Base-by-base conservation (phyloP, 1,284 basidiomycete genomes). In the Trichosporon ovoides region DNA sequence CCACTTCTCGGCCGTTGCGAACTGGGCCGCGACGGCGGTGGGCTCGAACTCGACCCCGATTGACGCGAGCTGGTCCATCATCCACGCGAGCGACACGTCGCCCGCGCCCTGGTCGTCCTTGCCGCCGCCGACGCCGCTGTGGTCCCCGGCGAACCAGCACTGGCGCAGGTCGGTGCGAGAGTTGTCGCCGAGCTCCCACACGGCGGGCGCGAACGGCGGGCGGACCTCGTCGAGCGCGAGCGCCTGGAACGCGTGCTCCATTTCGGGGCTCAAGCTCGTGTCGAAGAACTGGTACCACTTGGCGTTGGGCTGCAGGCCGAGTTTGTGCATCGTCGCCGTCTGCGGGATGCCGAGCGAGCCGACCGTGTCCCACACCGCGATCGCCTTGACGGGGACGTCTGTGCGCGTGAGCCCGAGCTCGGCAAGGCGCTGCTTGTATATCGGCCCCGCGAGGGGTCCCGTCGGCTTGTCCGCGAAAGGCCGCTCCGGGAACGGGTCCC, bases 161-260 rank as follows among this genome's bases (percentile, higher is more conserved):
- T 51, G 49, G 33, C 49, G 49, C 49, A 51, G 19, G 33, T 51
- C 49, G 13, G 49, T 51, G n/a, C 35, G 34, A 68, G 66, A 6
- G 61, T 57, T 19, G 67, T 71, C 54, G 68, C 74, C 67, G 59
- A 67, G 20, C 65, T 76, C 18, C 72, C 73, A 19, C 60, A 68
- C 20, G 69, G 73, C 20, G 68, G 73, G 49, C 20, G 49, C 49
- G 33, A 51, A 51, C 3, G 49, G 49, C 1, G 49, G 33, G 12
- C 49, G 35, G 9, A 52, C 55, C 31, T 38, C 49, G 31, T 51
- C 55, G 10, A 52, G 35, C 24, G 46, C 33, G 28, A 56, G 38
- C 10, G 38, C 31, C 55, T 56, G 55, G 13, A 56, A 46, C 9
- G 34, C 53, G 20, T 51, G 49, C 33, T 35, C 33, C 31, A 51